A percentile compares a stretch with the other conserved stretches of the same genome.
Conservation (phyloP, 1,139 yeast species). For the Yamadazyma dendronema region DNA sequence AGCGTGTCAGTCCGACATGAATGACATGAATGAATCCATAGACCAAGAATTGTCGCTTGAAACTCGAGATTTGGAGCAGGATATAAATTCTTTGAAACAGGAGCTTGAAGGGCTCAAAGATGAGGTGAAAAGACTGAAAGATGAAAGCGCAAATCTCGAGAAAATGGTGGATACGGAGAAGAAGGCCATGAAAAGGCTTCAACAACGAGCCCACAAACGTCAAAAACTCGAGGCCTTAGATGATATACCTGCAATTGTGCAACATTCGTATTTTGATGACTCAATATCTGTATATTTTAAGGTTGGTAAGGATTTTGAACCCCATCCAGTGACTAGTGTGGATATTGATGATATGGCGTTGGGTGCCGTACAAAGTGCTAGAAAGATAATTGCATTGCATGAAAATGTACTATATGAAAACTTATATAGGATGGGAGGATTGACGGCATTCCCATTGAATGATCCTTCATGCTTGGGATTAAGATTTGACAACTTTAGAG, state of each 20-base stretch:
- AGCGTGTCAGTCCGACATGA: neutral
- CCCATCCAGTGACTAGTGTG: conserved; percentile 4
- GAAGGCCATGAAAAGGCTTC: conserved; percentile 2
- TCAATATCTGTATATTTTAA: conserved; percentile 26
- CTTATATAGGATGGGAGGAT: conserved; percentile 36
- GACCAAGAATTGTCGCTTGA: neutral
- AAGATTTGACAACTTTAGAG: conserved; percentile 35
- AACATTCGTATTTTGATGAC: conserved; percentile 30
- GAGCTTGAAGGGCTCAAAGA: conserved; percentile 16
- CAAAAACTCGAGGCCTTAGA: conserved; percentile 8
- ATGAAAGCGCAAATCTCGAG: conserved; percentile 6
- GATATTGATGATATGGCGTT: conserved; percentile 11
- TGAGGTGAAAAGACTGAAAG: conserved; percentile 9
- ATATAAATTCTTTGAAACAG: conserved; percentile 15
- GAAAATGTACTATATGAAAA: conserved; percentile 39
- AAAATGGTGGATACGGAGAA: conserved; percentile 6
- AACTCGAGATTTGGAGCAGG: conserved; percentile 7
- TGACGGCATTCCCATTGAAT: conserved; percentile 43
- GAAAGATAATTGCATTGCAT: conserved; percentile 21
- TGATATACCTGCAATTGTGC: conserved; percentile 19
- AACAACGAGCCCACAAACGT: conserved; percentile 4
- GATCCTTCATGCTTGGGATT: conserved; percentile 31
- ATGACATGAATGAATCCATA: neutral
- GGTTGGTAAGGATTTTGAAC: conserved; percentile 7
- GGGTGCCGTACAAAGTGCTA: conserved; percentile 12